phyloP scores from a whole-genome alignment of 2,329 filamentous ascomycete genomes.

The Daldinia sp. region DNA sequence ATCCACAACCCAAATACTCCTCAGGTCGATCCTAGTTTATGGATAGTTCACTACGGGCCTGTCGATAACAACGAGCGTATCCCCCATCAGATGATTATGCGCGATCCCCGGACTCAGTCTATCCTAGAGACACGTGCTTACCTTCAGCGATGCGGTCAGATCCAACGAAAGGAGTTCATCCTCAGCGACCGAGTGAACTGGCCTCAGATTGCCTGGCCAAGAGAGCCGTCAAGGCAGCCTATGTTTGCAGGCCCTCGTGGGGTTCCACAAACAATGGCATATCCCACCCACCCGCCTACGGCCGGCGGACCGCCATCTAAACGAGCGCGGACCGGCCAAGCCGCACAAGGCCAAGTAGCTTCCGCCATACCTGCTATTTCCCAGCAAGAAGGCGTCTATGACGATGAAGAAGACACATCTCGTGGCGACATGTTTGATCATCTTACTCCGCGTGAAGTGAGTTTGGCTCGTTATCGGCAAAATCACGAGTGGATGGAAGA shows the following conservation, averaged over 20 bases:
- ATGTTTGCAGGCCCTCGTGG: slow-evolving; percentile 63
- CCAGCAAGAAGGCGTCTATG: slow-evolving; percentile 64
- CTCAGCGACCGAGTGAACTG: slow-evolving; percentile 89
- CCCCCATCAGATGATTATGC: slow-evolving; percentile 74
- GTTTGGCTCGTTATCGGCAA: slow-evolving; percentile 86
- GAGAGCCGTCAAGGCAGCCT: slow-evolving; percentile 63
- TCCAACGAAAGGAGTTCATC: slow-evolving; percentile 94
- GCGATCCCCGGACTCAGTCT: slow-evolving; percentile 70
- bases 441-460: slow-evolving; percentile 89
- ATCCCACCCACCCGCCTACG: slow-evolving; percentile 63
- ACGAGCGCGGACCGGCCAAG: slow-evolving; percentile 62
- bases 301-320: slow-evolving; percentile 67
- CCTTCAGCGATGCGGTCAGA: slow-evolving; percentile 80
- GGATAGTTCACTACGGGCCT: slow-evolving; percentile 90
- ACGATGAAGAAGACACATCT: slow-evolving; percentile 91
- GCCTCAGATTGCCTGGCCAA: slow-evolving; percentile 83
- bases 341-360: slow-evolving; percentile 55
- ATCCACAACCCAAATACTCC: slow-evolving; percentile 76
- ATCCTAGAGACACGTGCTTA: slow-evolving; percentile 72
- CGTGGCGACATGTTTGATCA: slow-evolving; percentile 91
- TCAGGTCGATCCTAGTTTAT: slow-evolving; percentile 82
- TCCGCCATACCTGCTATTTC: slow-evolving; percentile 56
- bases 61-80: slow-evolving; percentile 80
- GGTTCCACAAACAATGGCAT: slow-evolving; percentile 72
- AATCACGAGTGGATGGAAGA: slow-evolving; percentile 99